These are phyloP conservation scores for Cladophialophora chaetospira DNA, from an alignment of 2,329 filamentous ascomycete genomes.

Conservation along the genomic window DNA sequence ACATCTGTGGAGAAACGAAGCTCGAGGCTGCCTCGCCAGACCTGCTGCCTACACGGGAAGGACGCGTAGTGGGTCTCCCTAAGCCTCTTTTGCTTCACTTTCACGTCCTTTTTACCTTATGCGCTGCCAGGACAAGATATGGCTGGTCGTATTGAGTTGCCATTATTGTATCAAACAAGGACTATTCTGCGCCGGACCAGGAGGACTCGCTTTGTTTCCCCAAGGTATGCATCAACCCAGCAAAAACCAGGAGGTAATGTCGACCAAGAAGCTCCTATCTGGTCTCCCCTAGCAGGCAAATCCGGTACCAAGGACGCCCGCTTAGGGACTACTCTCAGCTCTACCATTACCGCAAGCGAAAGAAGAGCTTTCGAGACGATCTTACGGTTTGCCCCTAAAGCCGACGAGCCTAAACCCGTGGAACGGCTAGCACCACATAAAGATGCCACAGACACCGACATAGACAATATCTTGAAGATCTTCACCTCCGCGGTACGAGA, in stretches of 20 bases:
- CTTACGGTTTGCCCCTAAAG: constrained; percentile 18
- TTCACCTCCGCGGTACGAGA: constrained; percentile 16
- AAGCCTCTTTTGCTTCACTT: neutral
- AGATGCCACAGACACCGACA: constrained; percentile 15
- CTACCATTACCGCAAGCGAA: constrained; percentile 29
- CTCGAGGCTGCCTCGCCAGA: neutral
- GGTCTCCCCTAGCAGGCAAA: neutral
- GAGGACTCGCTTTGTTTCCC: neutral
- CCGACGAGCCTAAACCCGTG: constrained; percentile 7
- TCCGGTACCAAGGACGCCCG: neutral
- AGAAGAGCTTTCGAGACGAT: constrained; percentile 29
- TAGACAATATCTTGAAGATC: constrained; percentile 24
- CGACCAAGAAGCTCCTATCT: neutral
- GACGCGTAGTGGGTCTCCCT: too few relatives aligned
- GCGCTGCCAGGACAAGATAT: constrained; percentile 2
- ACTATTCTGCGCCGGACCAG: constrained; percentile 19
- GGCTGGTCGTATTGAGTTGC: constrained; percentile 19
- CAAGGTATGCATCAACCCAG: constrained; percentile 8
- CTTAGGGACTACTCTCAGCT: constrained; percentile 7
- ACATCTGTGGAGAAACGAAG: neutral
- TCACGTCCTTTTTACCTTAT: neutral
- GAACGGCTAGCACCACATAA: neutral
- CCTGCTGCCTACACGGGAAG: neutral
- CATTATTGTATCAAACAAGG: constrained; percentile 31
- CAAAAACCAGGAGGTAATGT: too few relatives aligned